phyloP scores from a whole-genome alignment of 176 grass and related monocot genomes.

The Eremochloa ophiuroides region DNA sequence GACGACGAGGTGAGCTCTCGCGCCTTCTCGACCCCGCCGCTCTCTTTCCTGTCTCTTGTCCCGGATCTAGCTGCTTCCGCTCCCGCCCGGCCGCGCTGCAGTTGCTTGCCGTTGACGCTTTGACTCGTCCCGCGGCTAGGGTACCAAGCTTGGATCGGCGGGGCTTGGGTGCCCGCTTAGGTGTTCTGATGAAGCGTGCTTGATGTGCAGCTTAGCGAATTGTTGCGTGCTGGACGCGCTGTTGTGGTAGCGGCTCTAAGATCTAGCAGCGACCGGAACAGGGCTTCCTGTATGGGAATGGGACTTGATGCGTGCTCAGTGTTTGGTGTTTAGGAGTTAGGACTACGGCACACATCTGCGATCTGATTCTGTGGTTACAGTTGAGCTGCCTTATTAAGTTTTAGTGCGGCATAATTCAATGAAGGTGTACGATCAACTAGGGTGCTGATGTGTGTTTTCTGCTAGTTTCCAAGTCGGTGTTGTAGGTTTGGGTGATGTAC shows the following conservation, averaged over 20 bases:
- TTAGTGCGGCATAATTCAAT: background rate
- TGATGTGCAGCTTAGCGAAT: background rate
- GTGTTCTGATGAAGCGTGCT: background rate
- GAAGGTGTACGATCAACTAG: background rate
- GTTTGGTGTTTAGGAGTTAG: background rate
- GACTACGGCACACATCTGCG: background rate
- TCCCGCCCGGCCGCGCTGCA: background rate
- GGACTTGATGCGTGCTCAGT: background rate
- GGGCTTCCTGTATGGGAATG: background rate
- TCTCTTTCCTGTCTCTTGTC: background rate
- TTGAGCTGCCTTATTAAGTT: slow-evolving; percentile 11
- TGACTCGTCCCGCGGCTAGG: background rate
- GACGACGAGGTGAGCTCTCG: slow-evolving; percentile 52
- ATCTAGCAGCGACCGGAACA: background rate
- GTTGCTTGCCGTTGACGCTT: slow-evolving; percentile 8
- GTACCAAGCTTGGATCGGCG: background rate
- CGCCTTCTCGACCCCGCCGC: background rate
- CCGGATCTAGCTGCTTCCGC: background rate
- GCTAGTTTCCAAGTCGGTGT: background rate
- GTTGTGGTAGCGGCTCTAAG: background rate
- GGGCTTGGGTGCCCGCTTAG: background rate
- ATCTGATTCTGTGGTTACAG: background rate
- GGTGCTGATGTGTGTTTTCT: background rate
- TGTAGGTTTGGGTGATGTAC: background rate
- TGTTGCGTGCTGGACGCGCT: background rate